phyloP scores from a whole-genome alignment of 306 rosid species.

The Acacia confusa region DNA sequence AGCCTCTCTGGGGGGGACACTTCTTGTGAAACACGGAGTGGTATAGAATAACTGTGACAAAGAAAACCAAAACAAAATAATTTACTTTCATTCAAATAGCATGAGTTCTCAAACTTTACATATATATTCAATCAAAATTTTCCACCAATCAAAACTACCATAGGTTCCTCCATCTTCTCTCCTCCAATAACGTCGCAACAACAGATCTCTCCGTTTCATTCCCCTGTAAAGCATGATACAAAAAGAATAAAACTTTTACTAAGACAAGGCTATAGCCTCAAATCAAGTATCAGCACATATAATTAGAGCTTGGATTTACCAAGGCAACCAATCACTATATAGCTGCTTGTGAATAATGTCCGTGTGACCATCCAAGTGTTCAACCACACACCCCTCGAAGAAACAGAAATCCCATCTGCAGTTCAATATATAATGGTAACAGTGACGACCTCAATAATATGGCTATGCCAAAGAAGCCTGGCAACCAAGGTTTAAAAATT shows the following conservation, averaged over 20 bases:
- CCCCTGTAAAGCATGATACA: slow-evolving; percentile 61
- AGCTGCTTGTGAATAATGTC: slow-evolving; percentile 82
- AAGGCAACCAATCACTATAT: slow-evolving; percentile 87
- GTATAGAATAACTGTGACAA: slow-evolving; percentile 78
- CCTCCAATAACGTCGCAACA: slow-evolving; percentile 96
- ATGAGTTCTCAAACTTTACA: neutral
- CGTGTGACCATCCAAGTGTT: slow-evolving; percentile 95
- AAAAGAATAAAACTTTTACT: slow-evolving; percentile 4
- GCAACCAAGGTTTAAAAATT: slow-evolving; percentile 17
- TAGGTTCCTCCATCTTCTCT: slow-evolving; percentile 99
- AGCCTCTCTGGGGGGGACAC: slow-evolving; percentile 76
- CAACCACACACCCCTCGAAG: slow-evolving; percentile 78
- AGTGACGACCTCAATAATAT: slow-evolving; percentile 32
- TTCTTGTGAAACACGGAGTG: slow-evolving; percentile 90
- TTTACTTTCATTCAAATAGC: slow-evolving; percentile 34
- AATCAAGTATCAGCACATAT: slow-evolving; percentile 32
- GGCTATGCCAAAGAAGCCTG: slow-evolving; percentile 26
- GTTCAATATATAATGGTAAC: slow-evolving; percentile 37
- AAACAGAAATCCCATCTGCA: slow-evolving; percentile 98
- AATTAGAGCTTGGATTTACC: slow-evolving; percentile 57
- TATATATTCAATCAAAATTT: slow-evolving; percentile 4
- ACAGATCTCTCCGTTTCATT: slow-evolving; percentile 84
- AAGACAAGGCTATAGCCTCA: slow-evolving; percentile 16
- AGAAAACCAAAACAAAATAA: slow-evolving; percentile 35
- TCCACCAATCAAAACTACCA: slow-evolving; percentile 54